Evolutionary conservation across 2,329 filamentous ascomycete species (phyloP), one percentile per base, ranked within the genome.

Genomic region (Chaetothyriales sp.): DNA sequence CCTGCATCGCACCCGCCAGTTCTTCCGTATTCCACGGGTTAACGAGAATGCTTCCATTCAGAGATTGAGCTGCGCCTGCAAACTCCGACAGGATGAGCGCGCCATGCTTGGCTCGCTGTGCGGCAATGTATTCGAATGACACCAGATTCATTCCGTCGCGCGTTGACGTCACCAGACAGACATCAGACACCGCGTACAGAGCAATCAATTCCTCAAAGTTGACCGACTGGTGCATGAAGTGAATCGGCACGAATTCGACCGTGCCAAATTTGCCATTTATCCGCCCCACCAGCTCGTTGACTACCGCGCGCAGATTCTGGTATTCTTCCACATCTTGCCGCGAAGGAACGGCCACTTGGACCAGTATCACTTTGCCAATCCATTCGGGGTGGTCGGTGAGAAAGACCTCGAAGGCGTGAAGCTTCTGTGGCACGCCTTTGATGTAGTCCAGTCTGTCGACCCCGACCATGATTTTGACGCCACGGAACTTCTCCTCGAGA

Each of bases 21-120:
- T 97, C 90, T 65, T 95, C 89, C 0, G 89, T 95, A 67, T 97
- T 97, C 92, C 92, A 98, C 1, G 92, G 92, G 69, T 98, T 98
- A 64, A 97, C 87, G 50, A 97, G 89, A 49, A 97, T 76, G 61
- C 86, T 89, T 55, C 90, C 90, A 60, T 94, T 95, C 53, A 98
- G 77, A 56, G 86, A 92, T 69, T 97, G 92, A 0, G 92, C 90
- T 6, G 92, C 92, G 44, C 92, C 92, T 0, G 92, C 89, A 65
- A 98, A 97, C 67, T 98, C 92, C 47, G 89, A 95, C 29, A 98
- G 79, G 51, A 98, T 89, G 80, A 98, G 84, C 56, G 88, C 85
- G 54, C 92, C 92, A 65, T 97, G 88, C 49, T 88, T 83, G 64
- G 94, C 82, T 61, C 86, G 80, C 66, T 98, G 90, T 2, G 86